Conservation (phyloP, 208 protist species). For the Trypanosoma platydactyli region DNA sequence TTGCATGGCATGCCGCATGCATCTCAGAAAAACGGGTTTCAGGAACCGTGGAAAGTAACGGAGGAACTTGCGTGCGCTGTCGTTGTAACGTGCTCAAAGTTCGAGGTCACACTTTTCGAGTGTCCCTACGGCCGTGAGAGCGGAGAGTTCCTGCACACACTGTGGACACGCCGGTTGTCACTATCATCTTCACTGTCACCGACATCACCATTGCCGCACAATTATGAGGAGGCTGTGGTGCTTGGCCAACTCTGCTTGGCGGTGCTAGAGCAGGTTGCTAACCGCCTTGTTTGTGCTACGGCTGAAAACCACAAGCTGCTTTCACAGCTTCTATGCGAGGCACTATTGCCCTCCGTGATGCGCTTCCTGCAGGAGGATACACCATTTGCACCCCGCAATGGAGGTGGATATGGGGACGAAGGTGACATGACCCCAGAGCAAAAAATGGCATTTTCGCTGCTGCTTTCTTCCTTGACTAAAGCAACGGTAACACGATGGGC, state of each 20-base stretch:
- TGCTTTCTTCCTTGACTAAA: constrained; percentile 27
- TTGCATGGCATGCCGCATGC: constrained; percentile 6
- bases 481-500: constrained; percentile 20
- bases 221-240: constrained; percentile 9
- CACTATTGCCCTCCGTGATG: constrained; percentile 21
- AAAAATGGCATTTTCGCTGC: constrained; percentile 20
- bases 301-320: background rate
- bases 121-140: constrained; percentile 20
- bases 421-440: background rate
- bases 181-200: background rate
- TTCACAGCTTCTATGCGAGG: constrained; percentile 24
- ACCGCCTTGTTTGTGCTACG: background rate
- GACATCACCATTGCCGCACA: background rate
- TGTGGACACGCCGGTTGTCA: constrained; percentile 14
- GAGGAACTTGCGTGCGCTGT: constrained; percentile 24
- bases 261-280: constrained; percentile 13
- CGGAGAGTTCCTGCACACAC: constrained; percentile 13
- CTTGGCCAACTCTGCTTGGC: constrained; percentile 21
- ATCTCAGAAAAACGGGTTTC: background rate
- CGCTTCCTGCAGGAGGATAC: constrained; percentile 7
- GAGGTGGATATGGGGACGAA: background rate
- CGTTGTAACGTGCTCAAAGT: constrained; percentile 22
- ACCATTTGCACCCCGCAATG: constrained; percentile 2
- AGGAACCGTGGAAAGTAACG: constrained; percentile 12
- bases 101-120: constrained; percentile 26